Percentiles rank a stretch among this genome's conserved stretches.
phyloP scores from a whole-genome alignment of 1,139 yeast species.

The Magnusiomyces magnusii region DNA sequence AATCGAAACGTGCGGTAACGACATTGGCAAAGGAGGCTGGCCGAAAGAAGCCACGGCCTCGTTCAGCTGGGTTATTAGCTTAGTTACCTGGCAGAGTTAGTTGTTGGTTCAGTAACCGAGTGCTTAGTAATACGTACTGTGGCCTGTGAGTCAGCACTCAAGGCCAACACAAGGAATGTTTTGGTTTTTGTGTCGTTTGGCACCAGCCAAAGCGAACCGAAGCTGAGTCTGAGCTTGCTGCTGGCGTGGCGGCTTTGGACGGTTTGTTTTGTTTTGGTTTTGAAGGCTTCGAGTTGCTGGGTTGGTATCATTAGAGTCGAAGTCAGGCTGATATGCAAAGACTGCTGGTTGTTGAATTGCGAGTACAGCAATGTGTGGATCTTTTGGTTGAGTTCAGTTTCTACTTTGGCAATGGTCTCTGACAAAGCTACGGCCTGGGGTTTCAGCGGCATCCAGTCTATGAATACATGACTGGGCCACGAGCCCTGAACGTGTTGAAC shows the following conservation, averaged over 20 bases:
- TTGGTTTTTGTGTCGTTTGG: neutral
- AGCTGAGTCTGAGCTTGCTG: too few species aligned
- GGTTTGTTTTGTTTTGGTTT: neutral
- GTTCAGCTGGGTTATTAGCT: neutral
- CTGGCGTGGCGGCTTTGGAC: neutral
- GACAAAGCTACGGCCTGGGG: conserved; percentile 1
- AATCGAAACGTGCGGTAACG: conserved; percentile 2
- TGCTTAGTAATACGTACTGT: neutral
- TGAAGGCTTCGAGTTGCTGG: neutral
- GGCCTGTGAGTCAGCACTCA: neutral
- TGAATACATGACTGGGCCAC: conserved; percentile 33
- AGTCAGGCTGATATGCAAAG: conserved; percentile 32
- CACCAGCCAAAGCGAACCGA: neutral
- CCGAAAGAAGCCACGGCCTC: neutral
- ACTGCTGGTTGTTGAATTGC: conserved; percentile 25
- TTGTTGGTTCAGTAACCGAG: too few species aligned
- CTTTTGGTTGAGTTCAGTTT: neutral
- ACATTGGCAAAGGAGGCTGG: neutral
- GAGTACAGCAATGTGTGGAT: conserved; percentile 23
- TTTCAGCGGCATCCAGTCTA: conserved; percentile 28
- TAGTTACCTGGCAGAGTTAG: too few species aligned
- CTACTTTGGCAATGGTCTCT: neutral
- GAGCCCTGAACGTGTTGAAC: conserved; percentile 27
- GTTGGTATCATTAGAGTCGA: conserved; percentile 28
- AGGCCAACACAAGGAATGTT: neutral